A percentile compares a stretch with the other conserved stretches of the same genome.
Evolutionary conservation across 2,329 filamentous ascomycete genomes (phyloP).

Genomic region (Paecilomyces variotii): DNA sequence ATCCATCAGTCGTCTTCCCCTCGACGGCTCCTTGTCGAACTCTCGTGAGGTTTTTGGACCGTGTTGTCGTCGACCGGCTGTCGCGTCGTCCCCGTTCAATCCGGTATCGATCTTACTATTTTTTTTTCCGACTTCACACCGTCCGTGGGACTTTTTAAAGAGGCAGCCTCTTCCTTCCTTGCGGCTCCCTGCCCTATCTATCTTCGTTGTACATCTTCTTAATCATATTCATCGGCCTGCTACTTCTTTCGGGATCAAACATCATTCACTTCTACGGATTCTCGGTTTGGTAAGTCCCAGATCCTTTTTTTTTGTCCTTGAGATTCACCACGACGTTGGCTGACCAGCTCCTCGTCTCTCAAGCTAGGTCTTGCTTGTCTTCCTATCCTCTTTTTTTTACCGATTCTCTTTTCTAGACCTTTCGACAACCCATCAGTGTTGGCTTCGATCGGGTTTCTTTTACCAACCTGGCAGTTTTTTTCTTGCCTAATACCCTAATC

Average conservation of each 20-base stretch:
- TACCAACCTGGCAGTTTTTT: background rate
- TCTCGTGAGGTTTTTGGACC: slow-evolving; percentile 8
- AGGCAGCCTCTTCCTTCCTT: background rate
- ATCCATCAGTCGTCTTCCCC: slow-evolving; percentile 8
- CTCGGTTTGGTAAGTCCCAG: background rate
- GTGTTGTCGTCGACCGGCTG: slow-evolving; percentile 12
- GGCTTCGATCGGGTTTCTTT: background rate
- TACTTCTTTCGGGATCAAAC: background rate
- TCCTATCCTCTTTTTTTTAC: slow-evolving; percentile 5
- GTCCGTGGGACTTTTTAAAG: background rate
- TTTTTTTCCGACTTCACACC: slow-evolving; percentile 5
- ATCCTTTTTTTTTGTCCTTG: background rate
- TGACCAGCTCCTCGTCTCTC: background rate
- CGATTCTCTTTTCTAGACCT: slow-evolving; percentile 1
- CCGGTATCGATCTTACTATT: background rate
- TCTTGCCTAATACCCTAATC: background rate
- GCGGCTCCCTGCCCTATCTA: background rate
- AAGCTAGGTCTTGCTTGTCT: background rate
- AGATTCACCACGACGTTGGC: background rate
- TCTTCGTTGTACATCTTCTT: slow-evolving; percentile 12
- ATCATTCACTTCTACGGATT: slow-evolving; percentile 1
- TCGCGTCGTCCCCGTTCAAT: slow-evolving; percentile 12
- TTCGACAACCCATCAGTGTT: background rate
- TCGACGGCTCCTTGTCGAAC: slow-evolving; percentile 7
- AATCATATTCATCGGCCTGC: background rate